Evolutionary conservation across 225 moss, liverwort and hornwort genomes (phyloP), one percentile per base, ranked within the genome.

Genomic region (Pseudoscleropodium purum): DNA sequence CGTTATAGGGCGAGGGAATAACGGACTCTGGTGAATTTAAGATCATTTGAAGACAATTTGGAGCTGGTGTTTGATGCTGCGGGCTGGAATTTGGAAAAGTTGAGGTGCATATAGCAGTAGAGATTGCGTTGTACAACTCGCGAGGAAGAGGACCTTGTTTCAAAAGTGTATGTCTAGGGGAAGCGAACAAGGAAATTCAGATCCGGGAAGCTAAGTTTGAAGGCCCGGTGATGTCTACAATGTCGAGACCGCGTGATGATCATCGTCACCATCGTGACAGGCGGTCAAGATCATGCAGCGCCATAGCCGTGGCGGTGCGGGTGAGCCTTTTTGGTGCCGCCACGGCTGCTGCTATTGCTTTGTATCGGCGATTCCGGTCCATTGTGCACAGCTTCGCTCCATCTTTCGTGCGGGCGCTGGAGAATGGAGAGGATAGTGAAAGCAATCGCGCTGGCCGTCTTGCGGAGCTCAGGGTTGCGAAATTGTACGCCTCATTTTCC

Each of bases 391-490:
- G 37, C 65, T 84, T 93, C 72, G 93, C 93, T 72, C 87, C 91
- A 56, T 89, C 93, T 86, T 91, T 88, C 68, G 51, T 87, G 87
- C 86, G 65, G 47, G 90, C 92, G 83, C 86, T 95, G 86, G 96
- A 95, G 59, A 87, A 90, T 84, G 92, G 90, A n/a, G 93, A 91
- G 82, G 89, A 94, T 82, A 91, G 88, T 74, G 94, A 94, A 79
- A 92, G 82, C 63, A 91, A 93, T 88, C 96, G 94, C 89, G 96
- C 96, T 49, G 93, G 96, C 52, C 92, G 96, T 47, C 93, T 94
- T 51, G 96, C 96, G 51, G 96, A 97, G 90, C 96, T 93, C 78
- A 93, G 92, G 83, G 95, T 97, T 92, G 95, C 95, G 37, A 92
- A 91, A 85, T 89, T 96, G 96, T 97, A 92, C 84, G 96, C 87